These are phyloP conservation scores for Dentipellis sp. DNA, from an alignment of 768 basidiomycete genomes.

Conservation along the genomic window DNA sequence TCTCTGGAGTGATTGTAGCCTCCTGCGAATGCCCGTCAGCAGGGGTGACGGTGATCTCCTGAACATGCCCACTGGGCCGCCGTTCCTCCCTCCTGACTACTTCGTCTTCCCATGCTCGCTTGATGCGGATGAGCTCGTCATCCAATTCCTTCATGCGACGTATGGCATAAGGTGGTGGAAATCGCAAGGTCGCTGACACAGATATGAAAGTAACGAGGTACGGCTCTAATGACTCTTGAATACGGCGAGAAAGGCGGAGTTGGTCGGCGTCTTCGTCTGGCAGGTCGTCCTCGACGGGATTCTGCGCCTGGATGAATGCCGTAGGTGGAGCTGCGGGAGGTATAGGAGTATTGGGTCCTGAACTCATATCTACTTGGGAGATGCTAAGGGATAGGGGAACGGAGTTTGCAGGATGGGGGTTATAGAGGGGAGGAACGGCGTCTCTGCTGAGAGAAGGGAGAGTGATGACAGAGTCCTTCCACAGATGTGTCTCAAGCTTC, in stretches of 20 bases:
- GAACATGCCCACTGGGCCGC: slow-evolving; percentile 20
- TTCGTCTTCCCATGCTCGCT: slow-evolving; percentile 82
- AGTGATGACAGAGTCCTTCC: slow-evolving; percentile 82
- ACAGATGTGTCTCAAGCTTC: slow-evolving; percentile 89
- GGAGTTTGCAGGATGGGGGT: slow-evolving; percentile 2
- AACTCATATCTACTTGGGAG: not conserved
- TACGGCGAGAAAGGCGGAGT: slow-evolving; percentile 60
- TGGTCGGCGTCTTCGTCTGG: slow-evolving; percentile 68
- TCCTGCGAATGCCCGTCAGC: slow-evolving; percentile 6
- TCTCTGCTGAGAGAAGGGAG: slow-evolving; percentile 56
- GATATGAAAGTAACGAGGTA: slow-evolving; percentile 87
- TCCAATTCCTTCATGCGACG: slow-evolving; percentile 85
- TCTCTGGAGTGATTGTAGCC: slow-evolving; percentile 9
- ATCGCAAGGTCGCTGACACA: slow-evolving; percentile 85
- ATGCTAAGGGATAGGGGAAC: not conserved
- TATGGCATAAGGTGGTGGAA: slow-evolving; percentile 87
- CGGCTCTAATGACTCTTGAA: slow-evolving; percentile 74
- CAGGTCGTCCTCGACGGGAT: slow-evolving; percentile 23
- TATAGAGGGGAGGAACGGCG: slow-evolving; percentile 44
- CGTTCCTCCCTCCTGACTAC: slow-evolving; percentile 70
- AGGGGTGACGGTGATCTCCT: slow-evolving; percentile 4
- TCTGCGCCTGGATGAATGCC: not conserved
- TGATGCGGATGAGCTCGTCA: slow-evolving; percentile 57
- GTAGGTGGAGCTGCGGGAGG: not conserved
- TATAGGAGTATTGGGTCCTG: not conserved